Evolutionary conservation across 192 early-diverging fungal genomes (phyloP), one percentile per base, ranked within the genome.

Genomic region (Podila epicladia): DNA sequence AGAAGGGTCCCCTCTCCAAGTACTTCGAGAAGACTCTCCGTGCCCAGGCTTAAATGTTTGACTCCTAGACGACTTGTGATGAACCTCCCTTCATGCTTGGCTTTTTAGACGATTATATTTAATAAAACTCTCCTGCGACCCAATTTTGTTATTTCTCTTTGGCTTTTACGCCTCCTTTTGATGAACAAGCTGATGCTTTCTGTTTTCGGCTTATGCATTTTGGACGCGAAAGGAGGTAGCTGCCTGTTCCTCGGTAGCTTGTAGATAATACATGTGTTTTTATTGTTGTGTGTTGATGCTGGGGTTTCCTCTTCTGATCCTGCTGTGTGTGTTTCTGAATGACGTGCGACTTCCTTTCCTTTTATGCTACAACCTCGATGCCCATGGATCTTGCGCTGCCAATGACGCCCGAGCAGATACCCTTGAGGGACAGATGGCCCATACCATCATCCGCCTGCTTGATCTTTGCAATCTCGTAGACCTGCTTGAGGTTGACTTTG

Each of bases 401-500:
- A 68, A 96, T 78, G 48, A 99, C 86, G 68, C 91, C 86, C 8
- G 87, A 85, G 72, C 90, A 91, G 61, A 98, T 90, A 48, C 88
- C 86, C 68, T 90, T 70, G 67, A 98, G 85, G 12, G 83, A 83
- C 35, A 92, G 76, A 74, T 93, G 91, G 68, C 88, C 88, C 87
- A 95, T 87, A 7, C 88, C 93, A 48, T 89, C 88, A 78, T 99
- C 97, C 38, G 88, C 80, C 49, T 91, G 80, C 87, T 98, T 98
- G 82, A 98, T 91, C 83, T 93, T 92, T 58, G 94, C 96, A 82
- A 98, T 97, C 69, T 96, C 95, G 70, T 96, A 99, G 35, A 99
- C 86, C 82, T 98, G 96, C 82, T 98, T 99, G 58, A 99, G 82
- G 62, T 89, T 92, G 37, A 99, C 86, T 31, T 89, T 91, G 62